Conservation (phyloP, 2,329 filamentous ascomycete species). For the Juglanconis juglandina region DNA sequence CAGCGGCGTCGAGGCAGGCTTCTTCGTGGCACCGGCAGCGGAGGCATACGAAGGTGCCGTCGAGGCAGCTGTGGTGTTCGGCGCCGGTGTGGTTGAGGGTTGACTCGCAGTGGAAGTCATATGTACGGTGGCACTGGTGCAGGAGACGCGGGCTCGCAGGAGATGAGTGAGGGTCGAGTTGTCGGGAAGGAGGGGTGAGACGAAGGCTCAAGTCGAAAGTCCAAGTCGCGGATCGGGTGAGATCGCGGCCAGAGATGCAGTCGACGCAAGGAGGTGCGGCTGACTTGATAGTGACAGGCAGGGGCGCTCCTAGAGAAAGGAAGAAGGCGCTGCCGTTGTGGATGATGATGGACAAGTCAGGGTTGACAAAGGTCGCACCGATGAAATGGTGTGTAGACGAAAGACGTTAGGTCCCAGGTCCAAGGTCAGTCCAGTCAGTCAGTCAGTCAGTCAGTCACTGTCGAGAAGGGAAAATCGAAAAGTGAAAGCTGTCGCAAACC, state of each 20-base stretch:
- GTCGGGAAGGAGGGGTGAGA: neutral
- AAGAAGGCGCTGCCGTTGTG: slow-evolving; percentile 1
- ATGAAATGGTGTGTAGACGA: neutral
- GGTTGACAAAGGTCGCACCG: neutral
- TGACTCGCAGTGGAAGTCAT: slow-evolving; percentile 61
- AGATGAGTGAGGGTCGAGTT: neutral
- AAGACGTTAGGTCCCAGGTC: neutral
- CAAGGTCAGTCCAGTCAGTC: neutral
- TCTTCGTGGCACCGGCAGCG: slow-evolving; percentile 61
- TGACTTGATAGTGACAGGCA: neutral
- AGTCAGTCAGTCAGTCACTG: neutral
- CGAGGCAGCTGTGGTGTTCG: slow-evolving; percentile 53
- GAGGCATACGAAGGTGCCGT: slow-evolving; percentile 62
- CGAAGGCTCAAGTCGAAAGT: neutral
- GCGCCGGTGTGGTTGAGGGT: slow-evolving; percentile 54
- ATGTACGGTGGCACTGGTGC: slow-evolving; percentile 33
- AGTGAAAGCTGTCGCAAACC: neutral
- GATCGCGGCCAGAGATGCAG: neutral
- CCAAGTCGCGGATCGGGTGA: slow-evolving; percentile 9
- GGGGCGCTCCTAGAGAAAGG: neutral
- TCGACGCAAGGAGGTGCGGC: neutral
- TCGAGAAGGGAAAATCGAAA: neutral
- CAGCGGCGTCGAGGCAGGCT: slow-evolving; percentile 58
- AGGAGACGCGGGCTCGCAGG: slow-evolving; percentile 15
- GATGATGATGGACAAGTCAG: neutral